Evolutionary conservation across 805 yeast genomes (phyloP).

Genomic region (Candida endomychidarum): DNA sequence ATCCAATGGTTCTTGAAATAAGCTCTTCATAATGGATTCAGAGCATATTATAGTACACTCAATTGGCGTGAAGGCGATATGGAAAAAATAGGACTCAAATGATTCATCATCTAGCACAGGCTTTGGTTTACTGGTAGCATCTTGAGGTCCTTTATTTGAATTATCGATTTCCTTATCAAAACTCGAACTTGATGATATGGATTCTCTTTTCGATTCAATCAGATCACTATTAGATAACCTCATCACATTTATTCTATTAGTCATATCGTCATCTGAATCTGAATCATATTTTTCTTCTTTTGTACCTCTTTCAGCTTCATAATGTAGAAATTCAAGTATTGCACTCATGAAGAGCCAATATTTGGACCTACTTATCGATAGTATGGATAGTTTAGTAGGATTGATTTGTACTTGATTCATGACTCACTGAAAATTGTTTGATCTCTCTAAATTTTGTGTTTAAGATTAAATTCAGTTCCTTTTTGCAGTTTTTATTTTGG

Average conservation of each 20-base stretch:
- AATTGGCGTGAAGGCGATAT: slow-evolving; percentile 60
- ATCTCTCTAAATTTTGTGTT: not conserved
- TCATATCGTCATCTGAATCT: slow-evolving; percentile 10
- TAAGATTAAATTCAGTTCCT: too few species aligned
- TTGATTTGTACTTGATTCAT: slow-evolving; percentile 49
- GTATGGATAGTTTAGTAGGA: slow-evolving; percentile 45
- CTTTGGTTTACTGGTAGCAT: slow-evolving; percentile 3
- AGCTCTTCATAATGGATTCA: slow-evolving; percentile 30
- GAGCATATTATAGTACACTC: slow-evolving; percentile 64
- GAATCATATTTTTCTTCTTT: slow-evolving; percentile 10
- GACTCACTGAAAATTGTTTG: not conserved
- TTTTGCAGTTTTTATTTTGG: not conserved
- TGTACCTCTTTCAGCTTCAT: slow-evolving; percentile 26
- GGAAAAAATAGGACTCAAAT: slow-evolving; percentile 42
- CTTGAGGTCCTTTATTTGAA: slow-evolving; percentile 24
- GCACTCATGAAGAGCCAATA: slow-evolving; percentile 57
- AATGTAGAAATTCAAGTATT: slow-evolving; percentile 46
- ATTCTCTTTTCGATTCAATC: slow-evolving; percentile 10
- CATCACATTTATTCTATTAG: not conserved
- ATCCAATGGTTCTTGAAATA: slow-evolving; percentile 41
- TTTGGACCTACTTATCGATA: slow-evolving; percentile 52
- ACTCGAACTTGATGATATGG: slow-evolving; percentile 13
- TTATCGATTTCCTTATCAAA: slow-evolving; percentile 24
- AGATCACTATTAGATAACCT: slow-evolving; percentile 6
- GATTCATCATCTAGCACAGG: not conserved